Percentiles rank a stretch among this genome's conserved stretches.
Conservation (phyloP, 192 early-diverging fungal species). For the Backusella tarrabulga region DNA sequence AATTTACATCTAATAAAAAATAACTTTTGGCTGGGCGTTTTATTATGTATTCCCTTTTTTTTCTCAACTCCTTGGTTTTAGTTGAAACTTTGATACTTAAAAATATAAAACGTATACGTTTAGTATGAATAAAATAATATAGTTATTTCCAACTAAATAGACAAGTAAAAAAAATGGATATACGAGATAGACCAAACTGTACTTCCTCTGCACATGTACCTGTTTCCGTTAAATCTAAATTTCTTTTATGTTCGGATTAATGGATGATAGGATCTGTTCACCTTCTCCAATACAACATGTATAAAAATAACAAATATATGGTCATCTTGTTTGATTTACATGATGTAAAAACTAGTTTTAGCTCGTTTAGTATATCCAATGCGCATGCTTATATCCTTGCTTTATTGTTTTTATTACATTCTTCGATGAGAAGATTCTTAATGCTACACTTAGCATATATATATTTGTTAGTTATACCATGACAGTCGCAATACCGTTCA, state of each 20-base stretch:
- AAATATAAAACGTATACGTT: not conserved
- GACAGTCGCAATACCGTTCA: not conserved
- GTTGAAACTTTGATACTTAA: conserved; percentile 1
- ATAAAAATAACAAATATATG: not conserved
- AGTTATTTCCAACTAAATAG: not conserved
- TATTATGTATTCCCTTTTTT: not conserved
- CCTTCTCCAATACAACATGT: not conserved
- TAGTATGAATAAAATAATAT: not conserved
- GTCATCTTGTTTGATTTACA: not conserved
- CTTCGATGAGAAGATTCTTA: not conserved
- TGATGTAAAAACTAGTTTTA: not conserved
- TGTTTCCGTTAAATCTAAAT: not conserved
- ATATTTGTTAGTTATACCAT: not conserved
- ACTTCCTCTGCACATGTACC: not conserved
- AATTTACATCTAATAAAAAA: not conserved
- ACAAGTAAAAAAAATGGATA: not conserved
- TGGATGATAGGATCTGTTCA: not conserved
- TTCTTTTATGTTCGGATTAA: not conserved
- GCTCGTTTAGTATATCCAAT: not conserved
- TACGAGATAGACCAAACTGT: not conserved
- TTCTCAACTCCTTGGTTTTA: not conserved
- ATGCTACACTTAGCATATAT: not conserved
- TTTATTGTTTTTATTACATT: conserved; percentile 3
- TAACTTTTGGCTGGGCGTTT: not conserved
- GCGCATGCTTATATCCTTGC: not conserved